Percentiles rank a stretch among this genome's conserved stretches.
Evolutionary conservation across 2,329 filamentous ascomycete genomes (phyloP).

Genomic region (Fusarium poae): DNA sequence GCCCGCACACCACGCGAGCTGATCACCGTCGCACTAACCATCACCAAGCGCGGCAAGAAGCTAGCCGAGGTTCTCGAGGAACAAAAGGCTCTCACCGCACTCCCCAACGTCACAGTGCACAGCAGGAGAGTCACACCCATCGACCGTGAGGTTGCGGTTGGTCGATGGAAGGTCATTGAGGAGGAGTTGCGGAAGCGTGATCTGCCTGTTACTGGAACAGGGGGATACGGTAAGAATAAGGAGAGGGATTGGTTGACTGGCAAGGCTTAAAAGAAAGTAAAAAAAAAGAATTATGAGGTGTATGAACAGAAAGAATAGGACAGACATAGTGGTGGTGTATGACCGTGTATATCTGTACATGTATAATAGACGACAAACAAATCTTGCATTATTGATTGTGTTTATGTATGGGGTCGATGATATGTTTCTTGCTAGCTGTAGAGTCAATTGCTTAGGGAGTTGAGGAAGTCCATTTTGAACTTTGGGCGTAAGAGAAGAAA

Average conservation of each 20-base stretch:
- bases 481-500: no score
- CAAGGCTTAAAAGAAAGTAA: slow-evolving; percentile 47
- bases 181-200: slow-evolving; percentile 74
- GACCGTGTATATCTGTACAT: slow-evolving; percentile 51
- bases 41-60: slow-evolving; percentile 70
- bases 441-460: no score
- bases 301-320: slow-evolving; percentile 24
- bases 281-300: slow-evolving; percentile 23
- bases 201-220: slow-evolving; percentile 68
- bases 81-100: slow-evolving; percentile 59
- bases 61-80: slow-evolving; percentile 71
- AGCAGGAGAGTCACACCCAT: slow-evolving; percentile 74
- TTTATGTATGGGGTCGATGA: not conserved
- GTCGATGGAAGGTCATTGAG: slow-evolving; percentile 84
- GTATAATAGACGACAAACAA: slow-evolving; percentile 50
- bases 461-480: no score
- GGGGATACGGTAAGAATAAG: slow-evolving; percentile 56
- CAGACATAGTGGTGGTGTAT: slow-evolving; percentile 35
- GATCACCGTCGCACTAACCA: slow-evolving; percentile 65
- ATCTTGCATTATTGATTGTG: slow-evolving; percentile 31
- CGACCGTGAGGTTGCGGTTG: slow-evolving; percentile 77
- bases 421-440: not conserved
- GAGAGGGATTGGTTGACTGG: slow-evolving; percentile 61
- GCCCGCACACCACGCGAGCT: slow-evolving; percentile 68
- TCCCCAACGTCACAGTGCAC: slow-evolving; percentile 79